phyloP scores from a whole-genome alignment of 2,329 filamentous ascomycete species.

The Colletotrichum chrysophilum region DNA sequence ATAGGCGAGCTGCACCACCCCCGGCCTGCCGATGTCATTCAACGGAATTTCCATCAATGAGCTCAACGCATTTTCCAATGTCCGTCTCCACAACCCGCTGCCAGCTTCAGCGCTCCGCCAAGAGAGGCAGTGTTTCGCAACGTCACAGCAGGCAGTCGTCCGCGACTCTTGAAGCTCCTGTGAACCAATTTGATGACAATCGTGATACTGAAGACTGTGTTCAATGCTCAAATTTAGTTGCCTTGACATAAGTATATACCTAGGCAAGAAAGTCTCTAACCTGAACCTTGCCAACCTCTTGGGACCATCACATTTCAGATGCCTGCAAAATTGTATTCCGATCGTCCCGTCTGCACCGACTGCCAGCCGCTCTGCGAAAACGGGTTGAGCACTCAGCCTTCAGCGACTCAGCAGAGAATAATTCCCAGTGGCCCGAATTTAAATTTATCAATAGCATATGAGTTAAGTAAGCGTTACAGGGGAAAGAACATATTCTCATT shows the following conservation, averaged over 20 bases:
- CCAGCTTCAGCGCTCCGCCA: not conserved
- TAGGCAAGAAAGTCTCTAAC: not conserved
- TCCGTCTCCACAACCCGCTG: not conserved
- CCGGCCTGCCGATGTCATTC: not conserved
- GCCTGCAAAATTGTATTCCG: not conserved
- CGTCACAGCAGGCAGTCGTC: not conserved
- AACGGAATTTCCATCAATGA: conserved; percentile 13
- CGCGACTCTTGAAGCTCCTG: not conserved
- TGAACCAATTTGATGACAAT: not conserved
- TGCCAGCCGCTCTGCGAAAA: not conserved
- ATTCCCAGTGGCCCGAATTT: not conserved
- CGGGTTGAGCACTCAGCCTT: not conserved
- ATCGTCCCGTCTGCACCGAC: not conserved
- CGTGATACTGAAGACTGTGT: not conserved
- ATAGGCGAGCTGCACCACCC: not conserved
- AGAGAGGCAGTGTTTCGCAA: not conserved
- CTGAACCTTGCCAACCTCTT: not conserved
- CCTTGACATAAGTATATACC: not conserved
- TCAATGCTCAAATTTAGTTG: not conserved
- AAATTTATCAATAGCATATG: not conserved
- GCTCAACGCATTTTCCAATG: conserved; percentile 6
- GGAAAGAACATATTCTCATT: not conserved
- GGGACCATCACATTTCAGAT: not conserved
- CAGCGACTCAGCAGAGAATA: not conserved
- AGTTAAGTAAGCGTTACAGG: not conserved